phyloP scores from a whole-genome alignment of 2,329 filamentous ascomycete species.

The Mycogone perniciosa region DNA sequence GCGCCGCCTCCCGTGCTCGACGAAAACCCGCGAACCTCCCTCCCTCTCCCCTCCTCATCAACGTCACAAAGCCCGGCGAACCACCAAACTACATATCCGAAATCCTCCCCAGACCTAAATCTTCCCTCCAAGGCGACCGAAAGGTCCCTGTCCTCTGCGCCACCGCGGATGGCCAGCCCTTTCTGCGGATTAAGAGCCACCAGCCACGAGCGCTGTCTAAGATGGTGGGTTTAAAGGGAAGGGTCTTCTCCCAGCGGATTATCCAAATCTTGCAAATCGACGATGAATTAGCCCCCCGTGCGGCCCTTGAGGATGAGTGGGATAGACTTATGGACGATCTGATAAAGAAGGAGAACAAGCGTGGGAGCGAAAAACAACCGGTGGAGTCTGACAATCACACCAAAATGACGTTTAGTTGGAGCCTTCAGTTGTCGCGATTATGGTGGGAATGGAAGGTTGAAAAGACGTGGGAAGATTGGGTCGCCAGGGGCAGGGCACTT shows the following conservation, averaged over 20 bases:
- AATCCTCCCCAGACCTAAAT: slow-evolving; percentile 41
- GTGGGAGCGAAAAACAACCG: background rate
- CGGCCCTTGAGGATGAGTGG: slow-evolving; percentile 43
- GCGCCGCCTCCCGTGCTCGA: slow-evolving; percentile 14
- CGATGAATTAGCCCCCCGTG: slow-evolving; percentile 28
- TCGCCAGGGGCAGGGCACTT: slow-evolving; percentile 36
- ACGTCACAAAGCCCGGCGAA: slow-evolving; percentile 26
- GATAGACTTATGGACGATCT: slow-evolving; percentile 32
- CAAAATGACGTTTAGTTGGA: slow-evolving; percentile 25
- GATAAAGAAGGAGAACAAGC: slow-evolving; percentile 15
- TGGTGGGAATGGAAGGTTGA: slow-evolving; percentile 29
- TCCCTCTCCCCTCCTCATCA: slow-evolving; percentile 29
- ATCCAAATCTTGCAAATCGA: slow-evolving; percentile 32
- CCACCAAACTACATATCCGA: slow-evolving; percentile 43
- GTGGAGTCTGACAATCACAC: background rate
- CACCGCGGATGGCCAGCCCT: slow-evolving; percentile 51
- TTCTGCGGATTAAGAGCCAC: slow-evolving; percentile 61
- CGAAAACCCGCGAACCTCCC: slow-evolving; percentile 15
- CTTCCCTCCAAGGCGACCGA: slow-evolving; percentile 32
- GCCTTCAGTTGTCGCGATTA: slow-evolving; percentile 24
- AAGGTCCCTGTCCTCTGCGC: slow-evolving; percentile 51
- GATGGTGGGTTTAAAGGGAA: slow-evolving; percentile 48
- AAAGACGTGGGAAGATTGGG: slow-evolving; percentile 30
- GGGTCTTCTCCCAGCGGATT: slow-evolving; percentile 36
- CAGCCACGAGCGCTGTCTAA: slow-evolving; percentile 55